Conservation (phyloP, 345 rosid species). For the Euphorbia lathyris region DNA sequence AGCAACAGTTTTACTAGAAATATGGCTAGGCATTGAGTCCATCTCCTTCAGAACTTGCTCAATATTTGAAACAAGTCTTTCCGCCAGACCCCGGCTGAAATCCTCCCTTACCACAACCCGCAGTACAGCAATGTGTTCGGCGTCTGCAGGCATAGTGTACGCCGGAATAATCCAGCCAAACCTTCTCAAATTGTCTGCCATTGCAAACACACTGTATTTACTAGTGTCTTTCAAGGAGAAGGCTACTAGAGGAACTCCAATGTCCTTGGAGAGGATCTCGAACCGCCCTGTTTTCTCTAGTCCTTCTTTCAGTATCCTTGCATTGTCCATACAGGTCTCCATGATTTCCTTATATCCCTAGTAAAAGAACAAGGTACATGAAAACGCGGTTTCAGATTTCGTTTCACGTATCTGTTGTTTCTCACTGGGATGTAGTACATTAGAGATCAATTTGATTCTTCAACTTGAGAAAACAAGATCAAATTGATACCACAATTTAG, state of each 20-base stretch:
- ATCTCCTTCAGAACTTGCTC: constrained; percentile 18
- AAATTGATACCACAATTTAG: no score
- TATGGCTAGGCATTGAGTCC: background rate
- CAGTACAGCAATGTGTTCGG: constrained; percentile 17
- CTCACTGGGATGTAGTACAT: no score
- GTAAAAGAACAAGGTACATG: no score
- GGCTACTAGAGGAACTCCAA: constrained; percentile 22
- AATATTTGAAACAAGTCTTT: constrained; percentile 15
- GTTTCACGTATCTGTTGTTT: background rate
- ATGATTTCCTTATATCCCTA: constrained; percentile 19
- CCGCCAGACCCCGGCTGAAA: constrained; percentile 18
- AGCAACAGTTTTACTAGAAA: background rate
- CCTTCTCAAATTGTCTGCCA: constrained; percentile 15
- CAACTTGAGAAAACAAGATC: no score
- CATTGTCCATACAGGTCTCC: constrained; percentile 18
- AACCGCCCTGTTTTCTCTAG: constrained; percentile 16
- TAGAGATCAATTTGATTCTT: no score
- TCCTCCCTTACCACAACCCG: constrained; percentile 20
- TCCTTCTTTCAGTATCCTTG: constrained; percentile 13
- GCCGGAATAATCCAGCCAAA: constrained; percentile 23
- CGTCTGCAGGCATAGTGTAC: constrained; percentile 19
- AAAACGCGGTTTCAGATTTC: background rate
- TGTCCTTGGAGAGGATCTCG: constrained; percentile 16
- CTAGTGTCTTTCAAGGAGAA: constrained; percentile 15
- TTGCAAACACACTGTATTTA: constrained; percentile 14